Base-by-base conservation (phyloP, 1,139 yeast genomes). In the Yamadazyma mexicana region DNA sequence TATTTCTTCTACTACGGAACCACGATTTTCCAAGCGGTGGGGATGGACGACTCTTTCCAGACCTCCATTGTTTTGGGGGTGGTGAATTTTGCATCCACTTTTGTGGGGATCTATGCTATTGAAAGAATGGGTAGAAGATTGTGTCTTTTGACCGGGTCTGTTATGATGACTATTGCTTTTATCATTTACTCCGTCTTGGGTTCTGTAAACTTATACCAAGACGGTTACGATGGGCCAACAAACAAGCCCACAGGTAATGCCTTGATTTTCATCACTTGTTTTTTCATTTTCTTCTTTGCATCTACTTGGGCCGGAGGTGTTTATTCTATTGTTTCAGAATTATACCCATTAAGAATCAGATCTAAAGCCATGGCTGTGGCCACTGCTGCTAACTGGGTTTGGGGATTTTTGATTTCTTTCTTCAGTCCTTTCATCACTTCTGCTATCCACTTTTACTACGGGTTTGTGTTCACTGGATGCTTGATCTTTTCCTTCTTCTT, bases 251-350 rank as follows among this genome's bases (percentile, higher is more conserved):
- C 85, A 31, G 91, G 91, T 60, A 68, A 80, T 61, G 85, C 83
- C 42, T 68, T 77, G 86, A 83, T 87, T 60, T 81, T 84, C 54
- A 77, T 87, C 52, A 78, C 89, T 17, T 85, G 92, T 61, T 59
- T 83, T 45, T 87, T 80, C 65, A 85, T 87, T 45, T 83, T 84
- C 75, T 82, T 77, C 66, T 87, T 87, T 58, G 92, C 95, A 15
- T 75, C 84, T 30, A 81, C 94, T 7, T 87, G 95, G 94, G 95
- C 89, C 45, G 91, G 94, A 51, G 77, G 81, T 52, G 83, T 83
- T 30, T 87, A 80, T 75, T 85, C 85, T 38, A 81, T 84, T 48
- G 78, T 82, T 37, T 83, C 92, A 24, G 96, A 87, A 62, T 72
- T 84, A 35, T 87, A 79, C 61, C 89, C 95, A 34, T 71, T 85